Base-by-base conservation (phyloP, 1,139 yeast genomes). In the Nadsonia starkeyi-henricii region DNA sequence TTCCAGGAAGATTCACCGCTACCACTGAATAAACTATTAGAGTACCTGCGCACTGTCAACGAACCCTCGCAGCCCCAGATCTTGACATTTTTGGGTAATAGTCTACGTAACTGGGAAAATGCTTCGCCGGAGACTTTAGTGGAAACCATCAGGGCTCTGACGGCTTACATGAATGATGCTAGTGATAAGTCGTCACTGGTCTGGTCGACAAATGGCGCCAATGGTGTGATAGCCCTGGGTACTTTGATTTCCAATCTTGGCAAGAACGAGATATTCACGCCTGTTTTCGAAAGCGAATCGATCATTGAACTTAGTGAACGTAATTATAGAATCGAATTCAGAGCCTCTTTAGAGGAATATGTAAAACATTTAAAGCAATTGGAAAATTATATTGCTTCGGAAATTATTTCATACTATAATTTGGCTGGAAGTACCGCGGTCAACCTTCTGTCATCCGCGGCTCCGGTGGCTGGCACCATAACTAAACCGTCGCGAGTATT, bases 1-100 rank as follows among this genome's bases (percentile, higher is more conserved):
- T 50, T 52, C n/a, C 67, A 63, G 42, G 53, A 55, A 18, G 57
- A 55, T 30, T 53, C 63, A 8, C 44, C 57, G 12, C 50, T 63
- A 20, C 56, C 60, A 41, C 49, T 57, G 21, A 55, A 52, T 26
- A 46, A 50, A 44, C 53, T 55, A 36, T 46, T 58, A 47, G 54
- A 47, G 33, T 57, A 53, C 45, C 47, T 52, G 47, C 44, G 41
- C 43, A 45, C 44, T 37, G 43, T 44, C 37, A 45, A 37, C 18
- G 44, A 45, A 28, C 43, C 33, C 19, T 33, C 36, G 20, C 47
- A 48, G 21, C 48, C 50, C 13, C 46, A 43, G 33, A 37, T 53
- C 33, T 45, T 53, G 44, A 46, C 49, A 42, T 52, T 45, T 36
- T 21, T 53, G 43, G 53, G 50, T 39, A 53, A 53, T 45, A 42